Base-by-base conservation (phyloP, 129 eudicot species). In the Ambrosia trifida region DNA sequence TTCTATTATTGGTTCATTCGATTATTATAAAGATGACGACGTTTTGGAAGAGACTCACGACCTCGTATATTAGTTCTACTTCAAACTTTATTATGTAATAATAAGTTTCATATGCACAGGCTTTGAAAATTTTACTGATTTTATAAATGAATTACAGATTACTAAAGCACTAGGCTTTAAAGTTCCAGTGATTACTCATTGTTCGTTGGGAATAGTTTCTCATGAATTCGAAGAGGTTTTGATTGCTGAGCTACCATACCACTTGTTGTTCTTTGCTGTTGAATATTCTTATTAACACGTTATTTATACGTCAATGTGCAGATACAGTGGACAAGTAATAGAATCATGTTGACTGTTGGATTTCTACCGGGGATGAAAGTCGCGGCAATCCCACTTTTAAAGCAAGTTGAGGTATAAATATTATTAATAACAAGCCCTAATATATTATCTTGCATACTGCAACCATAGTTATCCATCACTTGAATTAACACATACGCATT, bases 331-430 rank as follows among this genome's bases (percentile, higher is more conserved):
- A 79, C 71, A 54, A 83, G 76, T 74, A 80, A 87, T 13, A 90
- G 88, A 16, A 66, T 94, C 58, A 52, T 82, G 57, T 72, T 89
- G 64, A 84, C 80, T n/a, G 85, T 87, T 80, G 99, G 99, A 61
- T 87, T 76, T 79, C 35, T 90, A 32, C 99, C 99, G 5, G 99
- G 99, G 59, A 5, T 94, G 43, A 90, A 77, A 82, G 85, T 88
- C 40, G 53, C 70, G 77, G 79, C 77, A n/a, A n/a, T n/a, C n/a
- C n/a, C n/a, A n/a, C n/a, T n/a, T n/a, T n/a, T n/a, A n/a, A n/a
- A n/a, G n/a, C n/a, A n/a, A n/a, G n/a, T n/a, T n/a, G n/a, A n/a
- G n/a, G n/a, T n/a, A n/a, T n/a, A n/a, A n/a, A n/a, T n/a, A n/a
- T n/a, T n/a, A n/a, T n/a, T n/a, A n/a, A n/a, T n/a, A n/a, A n/a